Percentiles rank a stretch among this genome's conserved stretches.
Evolutionary conservation across 1,284 basidiomycete genomes (phyloP).

Genomic region (Ceratobasidium papillatum): DNA sequence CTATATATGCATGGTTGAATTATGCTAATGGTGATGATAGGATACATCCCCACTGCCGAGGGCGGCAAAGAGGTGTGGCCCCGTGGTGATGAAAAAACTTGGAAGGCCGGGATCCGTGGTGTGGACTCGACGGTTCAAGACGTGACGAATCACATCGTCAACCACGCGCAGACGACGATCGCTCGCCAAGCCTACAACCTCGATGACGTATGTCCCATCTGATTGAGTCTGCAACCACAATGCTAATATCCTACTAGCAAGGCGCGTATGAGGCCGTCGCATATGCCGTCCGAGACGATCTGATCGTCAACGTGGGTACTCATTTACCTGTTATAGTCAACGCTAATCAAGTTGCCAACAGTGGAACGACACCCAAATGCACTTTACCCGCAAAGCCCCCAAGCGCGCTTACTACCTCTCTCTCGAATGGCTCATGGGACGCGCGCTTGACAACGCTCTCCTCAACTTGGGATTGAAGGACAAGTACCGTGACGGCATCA

Average conservation of each 20-base stretch:
- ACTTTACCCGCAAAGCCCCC: conserved; percentile 67
- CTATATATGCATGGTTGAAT: too few relatives aligned
- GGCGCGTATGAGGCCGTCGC: conserved; percentile 84
- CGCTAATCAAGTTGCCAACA: conserved; percentile 20
- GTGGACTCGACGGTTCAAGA: conserved; percentile 57
- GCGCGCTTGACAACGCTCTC: conserved; percentile 88
- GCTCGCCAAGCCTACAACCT: conserved; percentile 89
- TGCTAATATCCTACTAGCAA: conserved; percentile 40
- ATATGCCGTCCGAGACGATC: conserved; percentile 82
- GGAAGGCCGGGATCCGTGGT: conserved; percentile 73
- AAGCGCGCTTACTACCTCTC: conserved; percentile 80
- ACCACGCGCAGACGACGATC: conserved; percentile 84
- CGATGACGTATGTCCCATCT: conserved; percentile 62
- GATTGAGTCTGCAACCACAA: neutral
- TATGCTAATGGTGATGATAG: too few relatives aligned
- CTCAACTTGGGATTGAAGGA: conserved; percentile 87
- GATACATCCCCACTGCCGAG: conserved; percentile 74
- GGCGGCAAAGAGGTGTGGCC: conserved; percentile 85
- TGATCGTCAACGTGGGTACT: conserved; percentile 65
- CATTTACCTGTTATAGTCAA: neutral
- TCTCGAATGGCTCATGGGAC: conserved; percentile 90
- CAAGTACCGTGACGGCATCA: conserved; percentile 71
- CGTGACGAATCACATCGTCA: conserved; percentile 83
- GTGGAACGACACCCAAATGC: conserved; percentile 80
- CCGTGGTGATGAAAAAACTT: conserved; percentile 78